phyloP scores from a whole-genome alignment of 208 protist genomes.

The Novymonas esmeraldas region DNA sequence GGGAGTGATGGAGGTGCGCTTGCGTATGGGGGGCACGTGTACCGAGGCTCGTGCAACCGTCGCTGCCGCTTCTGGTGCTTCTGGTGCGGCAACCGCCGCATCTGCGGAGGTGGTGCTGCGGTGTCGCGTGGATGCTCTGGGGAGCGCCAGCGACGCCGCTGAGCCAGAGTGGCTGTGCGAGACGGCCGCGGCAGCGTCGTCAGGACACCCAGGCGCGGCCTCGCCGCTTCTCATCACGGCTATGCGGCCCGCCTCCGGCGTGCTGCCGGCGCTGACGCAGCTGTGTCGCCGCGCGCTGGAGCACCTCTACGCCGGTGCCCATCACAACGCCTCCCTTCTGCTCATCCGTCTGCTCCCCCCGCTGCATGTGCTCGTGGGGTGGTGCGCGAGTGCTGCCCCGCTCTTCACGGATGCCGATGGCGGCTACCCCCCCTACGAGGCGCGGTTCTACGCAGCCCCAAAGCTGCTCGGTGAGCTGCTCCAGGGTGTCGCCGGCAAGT shows the following conservation, averaged over 20 bases:
- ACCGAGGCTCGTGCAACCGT: too few relatives aligned
- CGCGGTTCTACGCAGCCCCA: slow-evolving; percentile 56
- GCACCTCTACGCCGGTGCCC: slow-evolving; percentile 4
- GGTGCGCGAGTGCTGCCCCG: slow-evolving; percentile 21
- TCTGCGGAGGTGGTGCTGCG: slow-evolving; percentile 4
- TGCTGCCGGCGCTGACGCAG: slow-evolving; percentile 16
- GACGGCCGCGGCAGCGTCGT: background rate
- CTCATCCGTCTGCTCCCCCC: slow-evolving; percentile 7
- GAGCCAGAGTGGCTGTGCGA: slow-evolving; percentile 1
- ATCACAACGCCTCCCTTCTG: background rate
- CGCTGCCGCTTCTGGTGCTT: background rate
- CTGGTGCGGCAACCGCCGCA: background rate
- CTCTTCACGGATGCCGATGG: slow-evolving; percentile 26
- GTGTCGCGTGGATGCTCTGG: slow-evolving; percentile 19
- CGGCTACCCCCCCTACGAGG: slow-evolving; percentile 47
- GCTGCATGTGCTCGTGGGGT: slow-evolving; percentile 16
- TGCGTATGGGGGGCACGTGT: background rate
- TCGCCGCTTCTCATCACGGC: background rate
- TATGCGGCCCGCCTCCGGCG: background rate
- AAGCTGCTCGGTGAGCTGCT: slow-evolving; percentile 66
- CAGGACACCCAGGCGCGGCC: background rate
- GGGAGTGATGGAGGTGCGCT: slow-evolving; percentile 18
- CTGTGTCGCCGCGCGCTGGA: slow-evolving; percentile 27
- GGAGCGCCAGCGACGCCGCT: background rate
- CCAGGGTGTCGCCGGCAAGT: slow-evolving; percentile 55